phyloP scores from a whole-genome alignment of 129 eudicot genomes.

The Arctium minus region DNA sequence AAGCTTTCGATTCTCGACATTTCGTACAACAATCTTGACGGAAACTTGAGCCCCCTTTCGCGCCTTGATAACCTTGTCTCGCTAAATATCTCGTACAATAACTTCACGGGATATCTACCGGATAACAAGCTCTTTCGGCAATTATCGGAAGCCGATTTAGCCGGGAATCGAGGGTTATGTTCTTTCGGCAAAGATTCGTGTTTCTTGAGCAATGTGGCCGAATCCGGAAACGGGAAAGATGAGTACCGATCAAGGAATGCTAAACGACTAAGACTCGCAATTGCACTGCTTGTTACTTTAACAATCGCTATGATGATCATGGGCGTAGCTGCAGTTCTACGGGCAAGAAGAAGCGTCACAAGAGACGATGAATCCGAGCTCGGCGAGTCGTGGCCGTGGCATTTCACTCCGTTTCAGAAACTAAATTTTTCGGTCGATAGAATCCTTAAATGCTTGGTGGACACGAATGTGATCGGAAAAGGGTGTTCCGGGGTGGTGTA shows the following conservation, averaged over 20 bases:
- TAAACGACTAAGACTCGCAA: conserved; percentile 50
- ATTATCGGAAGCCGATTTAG: conserved; percentile 45
- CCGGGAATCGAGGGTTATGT: conserved; percentile 62
- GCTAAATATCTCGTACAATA: conserved; percentile 60
- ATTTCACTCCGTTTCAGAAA: conserved; percentile 84
- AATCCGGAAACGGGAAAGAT: conserved; percentile 18
- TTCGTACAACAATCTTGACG: conserved; percentile 60
- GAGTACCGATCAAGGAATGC: conserved; percentile 31
- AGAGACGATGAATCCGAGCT: conserved; percentile 69
- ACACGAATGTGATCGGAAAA: conserved; percentile 75
- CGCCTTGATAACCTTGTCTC: conserved; percentile 60
- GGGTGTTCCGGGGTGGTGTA: conserved; percentile 90
- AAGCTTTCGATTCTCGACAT: conserved; percentile 72
- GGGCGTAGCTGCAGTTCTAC: conserved; percentile 60
- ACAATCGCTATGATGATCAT: conserved; percentile 69
- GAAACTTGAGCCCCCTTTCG: conserved; percentile 50
- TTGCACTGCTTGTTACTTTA: conserved; percentile 56
- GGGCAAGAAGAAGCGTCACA: conserved; percentile 42
- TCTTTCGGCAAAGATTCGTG: conserved; percentile 54
- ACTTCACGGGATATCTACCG: conserved; percentile 65
- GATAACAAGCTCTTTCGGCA: conserved; percentile 70
- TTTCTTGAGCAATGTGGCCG: conserved; percentile 34
- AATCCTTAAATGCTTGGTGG: conserved; percentile 66
- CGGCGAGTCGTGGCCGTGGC: conserved; percentile 89
- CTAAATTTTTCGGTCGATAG: conserved; percentile 70